A percentile compares a stretch with the other conserved stretches of the same genome.
Evolutionary conservation across 176 grass and related monocot species (phyloP).

Genomic region (Dendrocalamus sinicus): DNA sequence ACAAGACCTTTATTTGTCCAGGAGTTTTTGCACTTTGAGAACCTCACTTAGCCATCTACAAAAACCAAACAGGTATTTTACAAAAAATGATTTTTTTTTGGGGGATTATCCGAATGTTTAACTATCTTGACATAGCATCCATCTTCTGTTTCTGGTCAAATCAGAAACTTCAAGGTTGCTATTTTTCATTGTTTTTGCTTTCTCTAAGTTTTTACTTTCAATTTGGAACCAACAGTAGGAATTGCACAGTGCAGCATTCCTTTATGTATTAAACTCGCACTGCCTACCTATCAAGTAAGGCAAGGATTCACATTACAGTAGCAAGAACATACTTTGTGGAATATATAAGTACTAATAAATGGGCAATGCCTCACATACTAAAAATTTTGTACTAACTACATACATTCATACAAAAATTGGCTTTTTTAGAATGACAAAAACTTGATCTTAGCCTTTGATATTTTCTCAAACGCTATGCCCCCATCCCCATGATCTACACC

Average conservation of each 20-base stretch:
- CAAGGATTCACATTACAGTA: not conserved
- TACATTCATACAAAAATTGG: not conserved
- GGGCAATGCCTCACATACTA: not conserved
- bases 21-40: not conserved
- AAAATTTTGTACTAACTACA: not conserved
- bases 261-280: not conserved
- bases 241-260: not conserved
- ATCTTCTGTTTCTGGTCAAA: not conserved
- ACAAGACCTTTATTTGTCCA: not conserved
- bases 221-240: not conserved
- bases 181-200: constrained; percentile 6
- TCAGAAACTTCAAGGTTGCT: not conserved
- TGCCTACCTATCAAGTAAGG: not conserved
- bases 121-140: not conserved
- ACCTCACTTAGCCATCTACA: not conserved
- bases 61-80: not conserved
- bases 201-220: constrained; percentile 7
- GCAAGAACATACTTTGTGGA: not conserved
- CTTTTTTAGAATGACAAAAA: not conserved
- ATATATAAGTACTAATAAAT: not conserved
- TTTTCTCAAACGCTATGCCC: not conserved
- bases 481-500: not conserved
- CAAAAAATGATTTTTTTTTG: not conserved
- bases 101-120: not conserved
- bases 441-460: not conserved